Base-by-base conservation (phyloP, 2,329 filamentous ascomycete species). In the Pezicula rhizophila region DNA sequence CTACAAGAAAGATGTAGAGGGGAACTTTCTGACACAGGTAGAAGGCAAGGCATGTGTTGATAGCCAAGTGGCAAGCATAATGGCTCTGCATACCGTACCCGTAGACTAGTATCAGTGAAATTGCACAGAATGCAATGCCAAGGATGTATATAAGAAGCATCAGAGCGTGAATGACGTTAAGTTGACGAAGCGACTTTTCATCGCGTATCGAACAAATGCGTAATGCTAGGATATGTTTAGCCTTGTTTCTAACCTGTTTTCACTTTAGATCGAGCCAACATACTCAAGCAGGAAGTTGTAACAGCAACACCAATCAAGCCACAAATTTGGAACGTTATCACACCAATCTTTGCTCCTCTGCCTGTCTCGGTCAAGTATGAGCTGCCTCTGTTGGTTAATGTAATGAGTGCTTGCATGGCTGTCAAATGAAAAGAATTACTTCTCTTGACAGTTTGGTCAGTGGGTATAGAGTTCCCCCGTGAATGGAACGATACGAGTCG, bases 1-100 rank as follows among this genome's bases (percentile, higher is more conserved):
- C 48, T 8, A 51, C 43, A 18, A 51, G 35, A 31, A 51, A 53
- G 12, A 51, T 23, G 34, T 49, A 51, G 8, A 46, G 12, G 37
- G 40, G 28, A 47, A 35, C 31, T 12, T 53, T 53, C 12, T 53
- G 46, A 12, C 48, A 42, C 3, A 51, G n/a, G 18, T 49, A 53
- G 35, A 53, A 49, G n/a, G 42, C n/a, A 2, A 53, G 38, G 10
- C 45, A 23, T 17, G 49, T 18, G 17, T 31, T 39, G 17, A 48
- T 44, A 2, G 48, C 48, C 6, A 40, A 37, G 20, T 46, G 42
- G 26, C 51, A 53, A 7, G 42, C 12, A 28, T 42, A 28, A 15
- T 35, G 8, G 11, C 40, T 37, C 15, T 46, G 33, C n/a, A 39
- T 49, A 25, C 40, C 12, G 23, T 46, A 18, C 46, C 48, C 50